Base-by-base conservation (phyloP, 2,329 filamentous ascomycete species). In the Pseudogymnoascus sp. region DNA sequence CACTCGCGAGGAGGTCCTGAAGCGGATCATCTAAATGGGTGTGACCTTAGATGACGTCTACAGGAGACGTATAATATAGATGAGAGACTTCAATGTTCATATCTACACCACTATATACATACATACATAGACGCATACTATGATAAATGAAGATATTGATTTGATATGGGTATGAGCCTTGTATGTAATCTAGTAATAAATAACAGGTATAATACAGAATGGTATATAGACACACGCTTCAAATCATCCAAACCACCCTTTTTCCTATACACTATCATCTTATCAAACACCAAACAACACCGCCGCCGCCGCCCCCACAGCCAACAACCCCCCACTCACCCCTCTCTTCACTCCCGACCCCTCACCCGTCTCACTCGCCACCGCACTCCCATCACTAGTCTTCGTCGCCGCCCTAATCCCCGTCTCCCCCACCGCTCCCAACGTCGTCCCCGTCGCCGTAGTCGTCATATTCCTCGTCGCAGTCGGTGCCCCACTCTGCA, bases 1-100 rank as follows among this genome's bases (percentile, higher is more conserved):
- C 64, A 62, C 73, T 12, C 67, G 67, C 30, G 64, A 67, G 30
- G 63, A 71, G 43, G 66, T 66, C 1, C 22, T 71, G 22, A 41
- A 60, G 7, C 63, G 69, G 38, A 69, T 72, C 59, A 50, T 71
- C 3, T 71, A 41, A 12, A 47, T 9, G 41, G 0, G 9, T 18
- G 14, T 28, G 14, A 4, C 30, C 4, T 16, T 14, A 20, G 38
- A 22, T 6, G 38, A 22, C 20, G n/a, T 14, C 20, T 28, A 47
- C 20, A 25, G 41, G 41, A 28, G 22, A 28, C 18, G 11, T 20
- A 22, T 2, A 7, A 47, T 8, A 47, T 28, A 28, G 41, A 47
- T 20, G 41, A n/a, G 20, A 28, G 20, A 28, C n/a, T 12, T 47
- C 7, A 16, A 47, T 47, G 41, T n/a, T 47, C 18, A 47, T 47